Conservation (phyloP, 345 rosid genomes). For the Cochlearia excelsa region DNA sequence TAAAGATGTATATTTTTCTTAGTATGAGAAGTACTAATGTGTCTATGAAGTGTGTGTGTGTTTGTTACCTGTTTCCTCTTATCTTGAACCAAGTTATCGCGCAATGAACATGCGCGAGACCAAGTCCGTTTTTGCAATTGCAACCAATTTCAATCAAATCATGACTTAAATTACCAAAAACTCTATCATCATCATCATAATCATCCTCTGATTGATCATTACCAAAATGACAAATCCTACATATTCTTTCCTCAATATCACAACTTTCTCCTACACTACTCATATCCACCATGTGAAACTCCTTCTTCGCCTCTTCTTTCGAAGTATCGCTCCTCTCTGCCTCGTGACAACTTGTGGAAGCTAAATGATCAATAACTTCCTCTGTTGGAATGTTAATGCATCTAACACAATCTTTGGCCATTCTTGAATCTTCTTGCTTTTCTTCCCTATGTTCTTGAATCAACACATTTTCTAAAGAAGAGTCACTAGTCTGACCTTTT, state of each 20-base stretch:
- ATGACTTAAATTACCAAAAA: conserved; percentile 22
- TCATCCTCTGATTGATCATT: conserved; percentile 41
- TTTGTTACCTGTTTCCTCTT: conserved; percentile 77
- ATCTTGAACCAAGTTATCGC: conserved; percentile 93
- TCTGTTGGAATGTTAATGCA: conserved; percentile 21
- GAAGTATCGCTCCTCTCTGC: conserved; percentile 35
- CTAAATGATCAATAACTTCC: conserved; percentile 3
- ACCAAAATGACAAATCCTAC: conserved; percentile 85
- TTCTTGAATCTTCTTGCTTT: conserved; percentile 9
- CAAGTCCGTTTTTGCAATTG: conserved; percentile 87
- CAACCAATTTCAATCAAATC: conserved; percentile 81
- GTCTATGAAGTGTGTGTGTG: neutral
- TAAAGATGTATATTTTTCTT: too few species aligned
- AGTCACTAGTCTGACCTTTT: too few species aligned
- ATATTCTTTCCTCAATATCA: conserved; percentile 33
- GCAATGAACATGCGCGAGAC: conserved; percentile 70
- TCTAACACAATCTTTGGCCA: conserved; percentile 30
- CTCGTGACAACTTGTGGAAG: conserved; percentile 36
- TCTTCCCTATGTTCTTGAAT: too few species aligned
- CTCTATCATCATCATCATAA: neutral
- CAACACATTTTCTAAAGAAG: too few species aligned
- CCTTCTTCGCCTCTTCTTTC: conserved; percentile 42
- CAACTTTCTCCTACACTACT: conserved; percentile 29
- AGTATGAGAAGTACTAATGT: too few species aligned
- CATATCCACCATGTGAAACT: conserved; percentile 46